Conservation (phyloP, 768 basidiomycete species). For the Podaxis rugospora region DNA sequence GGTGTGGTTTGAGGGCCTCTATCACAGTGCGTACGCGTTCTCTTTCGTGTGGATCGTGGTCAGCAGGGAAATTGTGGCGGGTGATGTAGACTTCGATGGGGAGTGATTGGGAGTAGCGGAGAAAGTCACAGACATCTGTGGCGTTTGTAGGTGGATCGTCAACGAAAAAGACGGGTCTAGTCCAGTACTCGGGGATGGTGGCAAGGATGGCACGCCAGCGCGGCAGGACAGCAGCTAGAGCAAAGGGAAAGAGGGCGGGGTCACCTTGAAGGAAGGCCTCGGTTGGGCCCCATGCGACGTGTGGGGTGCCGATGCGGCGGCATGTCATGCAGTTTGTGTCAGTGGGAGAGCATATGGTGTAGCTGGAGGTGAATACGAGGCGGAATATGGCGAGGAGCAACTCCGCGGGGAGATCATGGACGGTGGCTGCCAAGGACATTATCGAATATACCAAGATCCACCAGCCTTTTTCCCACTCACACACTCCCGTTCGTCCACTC, state of each 20-base stretch:
- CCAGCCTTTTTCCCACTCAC: not conserved
- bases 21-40: slow-evolving; percentile 3
- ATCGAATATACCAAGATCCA: no score
- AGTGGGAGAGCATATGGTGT: not conserved
- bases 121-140: not conserved
- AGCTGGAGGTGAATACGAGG: not conserved
- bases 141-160: not conserved
- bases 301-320: not conserved
- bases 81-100: slow-evolving; percentile 11
- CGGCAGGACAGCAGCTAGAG: slow-evolving; percentile 2
- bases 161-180: slow-evolving; percentile 6
- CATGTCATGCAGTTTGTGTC: not conserved
- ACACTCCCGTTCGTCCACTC: not conserved
- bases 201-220: slow-evolving; percentile 11
- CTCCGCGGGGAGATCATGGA: slow-evolving; percentile 8
- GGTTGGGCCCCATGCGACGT: slow-evolving; percentile 8
- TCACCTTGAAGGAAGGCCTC: not conserved
- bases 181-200: slow-evolving; percentile 13
- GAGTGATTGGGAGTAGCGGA: slow-evolving; percentile 1
- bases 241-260: slow-evolving; percentile 9
- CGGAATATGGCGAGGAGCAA: slow-evolving; percentile 13
- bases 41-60: not conserved
- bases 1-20: slow-evolving; percentile 8
- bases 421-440: not conserved
- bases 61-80: not conserved